Evolutionary conservation across 106 monocot species (phyloP).

Genomic region (Acanthochlamys bracteata): DNA sequence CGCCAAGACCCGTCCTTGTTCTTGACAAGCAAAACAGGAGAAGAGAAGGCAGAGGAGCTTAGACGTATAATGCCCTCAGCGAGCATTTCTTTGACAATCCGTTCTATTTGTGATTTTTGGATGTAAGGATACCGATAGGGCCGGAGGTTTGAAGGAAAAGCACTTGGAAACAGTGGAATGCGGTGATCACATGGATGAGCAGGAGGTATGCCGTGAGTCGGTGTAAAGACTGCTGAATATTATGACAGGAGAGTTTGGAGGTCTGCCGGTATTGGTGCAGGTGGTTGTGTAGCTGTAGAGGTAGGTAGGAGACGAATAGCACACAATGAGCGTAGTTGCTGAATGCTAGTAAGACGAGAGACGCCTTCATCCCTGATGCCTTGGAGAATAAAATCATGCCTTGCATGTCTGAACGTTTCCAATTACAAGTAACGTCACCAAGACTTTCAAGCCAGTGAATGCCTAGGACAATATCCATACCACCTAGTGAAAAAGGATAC

Average conservation of each 20-base stretch:
- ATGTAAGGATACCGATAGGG: background rate
- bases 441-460: background rate
- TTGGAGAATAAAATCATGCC: background rate
- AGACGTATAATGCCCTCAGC: background rate
- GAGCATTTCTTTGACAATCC: background rate
- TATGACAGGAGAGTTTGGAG: background rate
- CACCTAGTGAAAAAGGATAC: background rate
- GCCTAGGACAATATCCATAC: background rate
- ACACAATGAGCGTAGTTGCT: too few relatives aligned
- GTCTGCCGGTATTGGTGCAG: background rate
- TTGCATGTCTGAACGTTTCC: background rate
- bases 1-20: slow-evolving; percentile 1
- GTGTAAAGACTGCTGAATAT: background rate
- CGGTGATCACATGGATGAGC: background rate
- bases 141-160: background rate
- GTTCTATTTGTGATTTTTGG: slow-evolving; percentile 1
- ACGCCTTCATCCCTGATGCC: background rate
- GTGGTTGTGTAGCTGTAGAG: background rate
- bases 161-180: background rate
- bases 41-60: background rate
- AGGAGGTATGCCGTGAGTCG: background rate
- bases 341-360: background rate
- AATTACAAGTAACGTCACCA: background rate
- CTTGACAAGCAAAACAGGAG: background rate
- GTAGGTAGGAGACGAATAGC: too few relatives aligned